Base-by-base conservation (phyloP, 169 alveolate species). In the Plasmodium relictum region DNA sequence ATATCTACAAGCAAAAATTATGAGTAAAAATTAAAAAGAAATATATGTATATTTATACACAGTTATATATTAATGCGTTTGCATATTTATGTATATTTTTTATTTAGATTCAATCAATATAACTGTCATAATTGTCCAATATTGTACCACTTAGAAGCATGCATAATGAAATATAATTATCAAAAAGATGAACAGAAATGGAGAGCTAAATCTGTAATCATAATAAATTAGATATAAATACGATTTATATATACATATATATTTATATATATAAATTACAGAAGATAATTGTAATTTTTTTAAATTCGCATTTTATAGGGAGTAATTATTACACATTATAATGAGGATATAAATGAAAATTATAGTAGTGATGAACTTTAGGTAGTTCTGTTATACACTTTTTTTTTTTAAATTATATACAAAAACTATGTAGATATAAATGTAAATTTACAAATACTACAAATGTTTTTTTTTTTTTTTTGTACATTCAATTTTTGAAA, bases 161-260 rank as follows among this genome's bases (percentile, higher is more conserved):
- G 80, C 70, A 78, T 78, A 52, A 44, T 66, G 50, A 66, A 54
- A 14, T 45, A 37, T 4, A 78, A 45, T 52, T 37, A 63, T 54
- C 68, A 39, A 24, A 52, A 26, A 20, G 56, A 24, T 52, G 80
- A 59, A 3, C 78, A 78, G 16, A 78, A 78, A 70, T 78, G 89
- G 89, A 63, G 10, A 56, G 89, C 89, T 14, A 44, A 66, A 78
- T 65, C 89, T 66, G 89, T 78, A 78, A 74, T n/a, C n/a, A n/a
- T n/a, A n/a, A 45, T 44, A 22, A 14, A 4, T 7, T 5, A 62
- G 45, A 62, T 3, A 31, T 6, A 24, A 24, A 62, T 62, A 22
- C n/a, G 5, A 9, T 24, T 22, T 62, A 62, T 16, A 50, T 22
- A 39, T 31, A 0, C 16, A 20, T 71, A n/a, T 45, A 37, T 3